Conservation (phyloP, 169 alveolate species). For the Babesia sp. region DNA sequence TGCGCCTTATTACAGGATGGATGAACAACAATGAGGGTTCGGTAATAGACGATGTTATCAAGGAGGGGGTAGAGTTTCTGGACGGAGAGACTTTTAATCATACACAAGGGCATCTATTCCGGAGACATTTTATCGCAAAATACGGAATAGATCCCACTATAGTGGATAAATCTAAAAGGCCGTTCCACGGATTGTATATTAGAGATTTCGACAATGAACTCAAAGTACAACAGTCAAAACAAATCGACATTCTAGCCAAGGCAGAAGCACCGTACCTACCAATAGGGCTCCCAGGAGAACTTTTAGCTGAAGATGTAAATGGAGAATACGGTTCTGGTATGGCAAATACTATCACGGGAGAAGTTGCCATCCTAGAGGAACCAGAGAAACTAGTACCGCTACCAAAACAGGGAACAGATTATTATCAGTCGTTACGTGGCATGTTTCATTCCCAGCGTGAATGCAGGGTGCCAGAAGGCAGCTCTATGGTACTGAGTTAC, state of each 20-base stretch:
- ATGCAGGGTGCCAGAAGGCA: conserved; percentile 18
- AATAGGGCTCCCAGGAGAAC: conserved; percentile 42
- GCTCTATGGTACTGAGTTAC: conserved; percentile 31
- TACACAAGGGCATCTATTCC: conserved; percentile 31
- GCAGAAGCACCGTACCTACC: conserved; percentile 21
- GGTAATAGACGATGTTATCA: conserved; percentile 35
- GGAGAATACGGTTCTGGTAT: neutral
- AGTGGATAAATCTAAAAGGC: conserved; percentile 44
- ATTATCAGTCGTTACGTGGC: conserved; percentile 44
- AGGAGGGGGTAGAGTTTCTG: conserved; percentile 63
- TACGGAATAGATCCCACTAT: conserved; percentile 56
- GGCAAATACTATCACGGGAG: conserved; percentile 44
- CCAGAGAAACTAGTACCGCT: conserved; percentile 51
- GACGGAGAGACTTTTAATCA: conserved; percentile 63
- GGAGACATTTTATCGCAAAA: conserved; percentile 48
- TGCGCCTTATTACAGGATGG: conserved; percentile 49
- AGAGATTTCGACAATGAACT: conserved; percentile 45
- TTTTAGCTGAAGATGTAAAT: conserved; percentile 9
- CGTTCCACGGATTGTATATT: conserved; percentile 50
- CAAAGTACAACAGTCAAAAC: conserved; percentile 9
- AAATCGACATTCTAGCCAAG: conserved; percentile 11
- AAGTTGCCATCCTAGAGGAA: conserved; percentile 54
- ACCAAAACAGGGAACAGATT: conserved; percentile 51
- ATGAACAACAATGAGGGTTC: conserved; percentile 49
- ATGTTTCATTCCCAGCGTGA: conserved; percentile 20